Evolutionary conservation across 805 yeast genomes (phyloP).

Genomic region (Metschnikowia drakensbergensis): DNA sequence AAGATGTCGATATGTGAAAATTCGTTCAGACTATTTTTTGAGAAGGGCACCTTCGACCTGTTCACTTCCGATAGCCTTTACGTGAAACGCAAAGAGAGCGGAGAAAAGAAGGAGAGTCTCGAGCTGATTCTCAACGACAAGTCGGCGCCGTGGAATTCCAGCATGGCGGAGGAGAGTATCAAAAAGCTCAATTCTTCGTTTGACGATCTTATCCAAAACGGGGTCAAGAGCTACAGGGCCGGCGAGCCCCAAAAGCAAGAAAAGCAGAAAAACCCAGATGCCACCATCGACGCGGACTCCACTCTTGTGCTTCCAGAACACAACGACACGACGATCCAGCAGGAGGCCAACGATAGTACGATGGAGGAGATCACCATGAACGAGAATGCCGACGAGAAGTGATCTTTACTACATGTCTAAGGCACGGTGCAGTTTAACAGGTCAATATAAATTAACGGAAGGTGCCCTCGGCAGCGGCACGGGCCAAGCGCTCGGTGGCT

Average conservation of each 20-base stretch:
- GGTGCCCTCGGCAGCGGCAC: constrained; percentile 44
- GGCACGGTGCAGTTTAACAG: background rate
- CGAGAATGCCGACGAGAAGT: background rate
- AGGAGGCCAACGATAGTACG: constrained; percentile 47
- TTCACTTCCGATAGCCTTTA: constrained; percentile 61
- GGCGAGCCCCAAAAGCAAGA: constrained; percentile 7
- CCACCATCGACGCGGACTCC: constrained; percentile 44
- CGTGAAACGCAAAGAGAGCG: constrained; percentile 32
- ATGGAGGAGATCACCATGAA: constrained; percentile 29
- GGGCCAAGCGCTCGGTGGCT: constrained; percentile 49
- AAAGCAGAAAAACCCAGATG: constrained; percentile 16
- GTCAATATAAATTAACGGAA: background rate
- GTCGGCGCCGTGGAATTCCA: constrained; percentile 51
- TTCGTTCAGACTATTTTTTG: constrained; percentile 78
- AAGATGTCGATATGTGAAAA: constrained; percentile 75
- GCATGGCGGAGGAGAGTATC: constrained; percentile 38
- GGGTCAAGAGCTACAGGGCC: constrained; percentile 30
- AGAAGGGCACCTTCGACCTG: constrained; percentile 72
- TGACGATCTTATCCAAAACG: constrained; percentile 35
- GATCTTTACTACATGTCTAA: background rate
- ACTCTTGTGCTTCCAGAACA: constrained; percentile 42
- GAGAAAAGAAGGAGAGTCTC: constrained; percentile 33
- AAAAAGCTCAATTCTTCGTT: constrained; percentile 28
- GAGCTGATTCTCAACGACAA: constrained; percentile 46
- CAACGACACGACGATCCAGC: constrained; percentile 47